phyloP scores from a whole-genome alignment of 1,284 basidiomycete species.

The Fomitopsis betulina region DNA sequence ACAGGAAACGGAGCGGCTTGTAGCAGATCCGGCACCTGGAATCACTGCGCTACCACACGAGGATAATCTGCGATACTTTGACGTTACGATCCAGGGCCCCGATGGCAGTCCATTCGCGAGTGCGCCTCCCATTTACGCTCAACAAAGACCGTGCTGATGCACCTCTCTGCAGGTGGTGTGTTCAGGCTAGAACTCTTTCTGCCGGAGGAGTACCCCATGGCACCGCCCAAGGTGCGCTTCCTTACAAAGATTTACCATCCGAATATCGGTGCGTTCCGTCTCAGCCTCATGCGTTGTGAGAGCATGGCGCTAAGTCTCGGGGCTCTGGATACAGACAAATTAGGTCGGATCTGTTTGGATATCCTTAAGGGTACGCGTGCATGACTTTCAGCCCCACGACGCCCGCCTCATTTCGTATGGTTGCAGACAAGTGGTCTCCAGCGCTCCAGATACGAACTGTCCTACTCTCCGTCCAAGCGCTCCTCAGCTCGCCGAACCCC shows the following conservation, averaged over 20 bases:
- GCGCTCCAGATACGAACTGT: conserved; percentile 98
- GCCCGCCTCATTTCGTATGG: not conserved
- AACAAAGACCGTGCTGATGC: not conserved
- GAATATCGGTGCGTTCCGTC: conserved; percentile 80
- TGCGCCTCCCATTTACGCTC: conserved; percentile 34
- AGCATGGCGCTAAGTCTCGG: not conserved
- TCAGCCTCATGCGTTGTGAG: not conserved
- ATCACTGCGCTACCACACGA: conserved; percentile 94
- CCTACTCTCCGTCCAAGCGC: conserved; percentile 92
- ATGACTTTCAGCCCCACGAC: not conserved
- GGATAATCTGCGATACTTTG: conserved; percentile 98
- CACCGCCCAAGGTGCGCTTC: conserved; percentile 97
- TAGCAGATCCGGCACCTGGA: conserved; percentile 94
- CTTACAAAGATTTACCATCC: conserved; percentile 99
- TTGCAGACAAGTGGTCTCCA: conserved; percentile 97
- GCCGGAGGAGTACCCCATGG: conserved; percentile 99
- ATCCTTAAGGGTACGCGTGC: conserved; percentile 80
- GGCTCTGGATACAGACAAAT: conserved; percentile 69
- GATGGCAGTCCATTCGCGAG: conserved; percentile 93
- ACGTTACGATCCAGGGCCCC: conserved; percentile 95
- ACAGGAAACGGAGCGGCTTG: conserved; percentile 95
- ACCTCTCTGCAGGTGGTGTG: conserved; percentile 63
- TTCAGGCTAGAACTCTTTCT: conserved; percentile 97
- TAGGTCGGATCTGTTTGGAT: conserved; percentile 96
- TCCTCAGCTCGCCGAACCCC: conserved; percentile 94